Evolutionary conservation across 1,284 basidiomycete genomes (phyloP).

Genomic region (Marasmius sp.): DNA sequence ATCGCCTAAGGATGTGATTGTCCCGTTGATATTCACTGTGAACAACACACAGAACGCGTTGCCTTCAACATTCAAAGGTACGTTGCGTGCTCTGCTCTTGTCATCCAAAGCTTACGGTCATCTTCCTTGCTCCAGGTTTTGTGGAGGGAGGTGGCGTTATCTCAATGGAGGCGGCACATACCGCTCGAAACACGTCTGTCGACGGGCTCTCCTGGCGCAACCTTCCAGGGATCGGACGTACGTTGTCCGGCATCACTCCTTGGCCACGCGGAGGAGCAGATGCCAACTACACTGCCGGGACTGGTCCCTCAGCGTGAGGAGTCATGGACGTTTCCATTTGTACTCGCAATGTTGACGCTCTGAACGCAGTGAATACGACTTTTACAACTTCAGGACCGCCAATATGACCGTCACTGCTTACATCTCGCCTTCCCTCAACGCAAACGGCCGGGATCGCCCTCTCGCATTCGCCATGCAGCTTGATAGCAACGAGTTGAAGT

Average conservation of each 20-base stretch:
- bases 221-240: constrained; percentile 57
- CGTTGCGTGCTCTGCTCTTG: not conserved
- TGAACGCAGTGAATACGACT: constrained; percentile 55
- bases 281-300: constrained; percentile 56
- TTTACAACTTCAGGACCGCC: constrained; percentile 51
- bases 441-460: constrained; percentile 50
- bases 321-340: constrained; percentile 16
- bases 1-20: not conserved
- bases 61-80: constrained; percentile 1
- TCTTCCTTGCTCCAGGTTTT: constrained; percentile 44
- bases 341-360: not conserved
- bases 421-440: constrained; percentile 64
- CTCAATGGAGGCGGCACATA: constrained; percentile 65
- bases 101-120: not conserved
- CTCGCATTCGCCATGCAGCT: constrained; percentile 58
- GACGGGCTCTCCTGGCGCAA: constrained; percentile 56
- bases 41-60: not conserved
- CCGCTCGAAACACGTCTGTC: constrained; percentile 50
- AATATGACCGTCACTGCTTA: constrained; percentile 50
- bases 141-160: constrained; percentile 64
- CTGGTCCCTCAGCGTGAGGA: constrained; percentile 59
- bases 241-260: constrained; percentile 60
- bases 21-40: not conserved
- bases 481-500: constrained; percentile 44
- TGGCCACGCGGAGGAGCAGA: constrained; percentile 53